Evolutionary conservation across 2,329 filamentous ascomycete species (phyloP).

Genomic region (Tolypocladium ophioglossoides): DNA sequence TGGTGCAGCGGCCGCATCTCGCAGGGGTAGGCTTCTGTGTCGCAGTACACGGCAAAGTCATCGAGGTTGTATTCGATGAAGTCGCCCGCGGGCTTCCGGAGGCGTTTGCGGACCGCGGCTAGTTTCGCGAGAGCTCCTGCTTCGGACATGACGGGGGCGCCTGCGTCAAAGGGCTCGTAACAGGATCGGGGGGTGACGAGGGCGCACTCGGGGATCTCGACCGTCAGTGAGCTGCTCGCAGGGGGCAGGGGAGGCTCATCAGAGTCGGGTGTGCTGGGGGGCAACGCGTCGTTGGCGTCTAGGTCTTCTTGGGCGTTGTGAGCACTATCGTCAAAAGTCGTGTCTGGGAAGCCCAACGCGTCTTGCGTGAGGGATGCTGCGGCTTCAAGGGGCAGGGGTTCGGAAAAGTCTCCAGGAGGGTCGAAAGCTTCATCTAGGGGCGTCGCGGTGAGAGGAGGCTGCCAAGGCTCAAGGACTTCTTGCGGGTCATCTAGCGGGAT

Average conservation of each 20-base stretch:
- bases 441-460: neutral
- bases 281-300: no score
- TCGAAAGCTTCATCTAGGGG: neutral
- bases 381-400: neutral
- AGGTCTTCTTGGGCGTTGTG: no score
- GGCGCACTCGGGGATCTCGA: constrained; percentile 16
- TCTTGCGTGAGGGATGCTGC: neutral
- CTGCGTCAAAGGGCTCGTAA: constrained; percentile 21
- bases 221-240: neutral
- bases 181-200: constrained; percentile 17
- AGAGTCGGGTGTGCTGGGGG: no score
- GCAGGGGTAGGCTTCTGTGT: constrained; percentile 20
- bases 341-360: neutral
- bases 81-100: constrained; percentile 6
- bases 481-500: neutral
- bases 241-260: no score
- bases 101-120: constrained; percentile 5
- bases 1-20: constrained; percentile 48
- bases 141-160: constrained; percentile 13
- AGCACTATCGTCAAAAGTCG: no score
- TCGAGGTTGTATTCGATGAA: constrained; percentile 42
- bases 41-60: constrained; percentile 47
- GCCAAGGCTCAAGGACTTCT: neutral
- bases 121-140: constrained; percentile 2
- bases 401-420: neutral